Evolutionary conservation across 2,329 filamentous ascomycete genomes (phyloP), one percentile per base, ranked within the genome.

Genomic region (Fonsecaea erecta): DNA sequence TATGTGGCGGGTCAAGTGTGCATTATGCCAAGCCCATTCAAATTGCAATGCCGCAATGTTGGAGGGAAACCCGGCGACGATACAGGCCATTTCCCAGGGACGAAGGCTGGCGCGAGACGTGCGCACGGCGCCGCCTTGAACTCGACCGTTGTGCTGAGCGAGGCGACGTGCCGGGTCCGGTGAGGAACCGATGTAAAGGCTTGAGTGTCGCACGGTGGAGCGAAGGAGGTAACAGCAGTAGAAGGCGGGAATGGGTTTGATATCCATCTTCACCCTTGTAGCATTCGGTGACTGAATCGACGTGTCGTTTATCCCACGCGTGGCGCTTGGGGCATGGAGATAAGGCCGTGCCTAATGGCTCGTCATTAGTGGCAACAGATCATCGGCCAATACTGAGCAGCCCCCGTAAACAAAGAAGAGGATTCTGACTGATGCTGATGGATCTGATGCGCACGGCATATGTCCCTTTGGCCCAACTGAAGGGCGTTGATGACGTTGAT

Each of bases 161-260:
- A 98, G 83, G 14, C 95, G 90, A 65, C 94, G 86, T 1, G 88
- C 87, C 48, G 95, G 94, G 74, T 97, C 88, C 0, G 93, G 93
- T 0, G 95, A 98, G 51, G 92, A 96, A 60, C 95, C 95, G 61
- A 98, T 90, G 77, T 99, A 99, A 30, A 94, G 83, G 52, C 77
- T 80, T 1, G 85, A 83, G 74, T 87, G 88, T 52, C 86, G 85
- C 9, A 93, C 84, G 0, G 89, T 93, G 0, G 94, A 97, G 21
- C 93, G 90, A 37, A 98, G 85, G 16, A 98, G 85, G 76, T 99
- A 98, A 75, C 95, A 96, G 71, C 91, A 92, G 75, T 98, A 98
- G 70, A 97, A 89, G 1, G 93, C 89, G 9, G 94, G 94, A 24
- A 98, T 92, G 0, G 84, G 81, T 69, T 79, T 80, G 83, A 88